Conservation (phyloP, 176 grass and related monocot species). For the Carex cristatella region DNA sequence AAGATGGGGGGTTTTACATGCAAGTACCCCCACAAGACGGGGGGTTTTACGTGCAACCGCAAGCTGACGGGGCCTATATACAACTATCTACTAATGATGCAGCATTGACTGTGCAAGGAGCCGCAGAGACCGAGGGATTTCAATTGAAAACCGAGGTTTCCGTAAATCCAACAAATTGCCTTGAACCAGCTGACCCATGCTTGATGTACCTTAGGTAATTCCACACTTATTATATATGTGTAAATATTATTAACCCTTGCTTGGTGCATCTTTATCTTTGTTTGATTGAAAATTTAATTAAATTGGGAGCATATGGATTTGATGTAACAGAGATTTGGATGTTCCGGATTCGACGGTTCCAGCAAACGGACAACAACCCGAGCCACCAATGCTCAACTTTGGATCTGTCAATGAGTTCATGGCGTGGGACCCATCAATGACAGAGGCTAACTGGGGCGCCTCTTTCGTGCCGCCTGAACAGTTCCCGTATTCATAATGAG, state of each 20-base stretch:
- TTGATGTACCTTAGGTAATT: conserved; percentile 15
- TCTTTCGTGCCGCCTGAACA: not conserved
- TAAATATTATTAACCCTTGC: not conserved
- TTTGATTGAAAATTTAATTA: not conserved
- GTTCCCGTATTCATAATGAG: not conserved
- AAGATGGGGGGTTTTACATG: not conserved
- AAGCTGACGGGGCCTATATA: not conserved
- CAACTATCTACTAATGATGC: not conserved
- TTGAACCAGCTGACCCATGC: conserved; percentile 6
- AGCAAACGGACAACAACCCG: not conserved
- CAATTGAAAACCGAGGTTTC: conserved; percentile 5
- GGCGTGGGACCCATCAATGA: conserved; percentile 1
- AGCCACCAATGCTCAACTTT: not conserved
- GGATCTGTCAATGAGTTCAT: conserved; percentile 17
- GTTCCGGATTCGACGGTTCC: not conserved
- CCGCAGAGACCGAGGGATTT: not conserved
- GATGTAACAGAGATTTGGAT: conserved; percentile 9
- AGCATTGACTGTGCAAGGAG: not conserved
- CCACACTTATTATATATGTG: not conserved
- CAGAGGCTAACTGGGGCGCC: not conserved
- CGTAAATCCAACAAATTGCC: not conserved
- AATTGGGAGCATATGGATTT: not conserved
- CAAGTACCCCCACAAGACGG: not conserved
- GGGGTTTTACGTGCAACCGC: not conserved
- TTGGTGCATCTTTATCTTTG: not conserved